Evolutionary conservation across 2,329 filamentous ascomycete genomes (phyloP), one percentile per base, ranked within the genome.

Genomic region (Venturia carpophila): DNA sequence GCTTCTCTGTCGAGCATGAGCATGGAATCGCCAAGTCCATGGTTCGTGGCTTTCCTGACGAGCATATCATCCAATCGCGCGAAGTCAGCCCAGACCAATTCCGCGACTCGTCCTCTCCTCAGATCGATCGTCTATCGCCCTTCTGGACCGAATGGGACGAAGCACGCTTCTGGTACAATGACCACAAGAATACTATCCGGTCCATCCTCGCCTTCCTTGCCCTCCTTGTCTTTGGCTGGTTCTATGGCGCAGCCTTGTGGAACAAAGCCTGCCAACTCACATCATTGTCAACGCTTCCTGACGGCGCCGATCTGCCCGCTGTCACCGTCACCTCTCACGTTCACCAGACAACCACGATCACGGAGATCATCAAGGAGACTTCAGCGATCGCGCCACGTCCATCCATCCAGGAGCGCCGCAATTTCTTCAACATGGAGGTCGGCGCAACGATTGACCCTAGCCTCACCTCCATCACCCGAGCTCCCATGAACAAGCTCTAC

Each of bases 361-460:
- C 60, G 2, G 19, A 63, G 7, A 37, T 58, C 52, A 37, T 58
- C 52, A 58, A 37, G n/a, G 52, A 58, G 52, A 58, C 52, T 39
- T 52, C 61, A 5, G 11, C 17, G 6, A 17, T 52, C 10, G 24
- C 34, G 4, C n/a, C 15, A 43, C 41, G 24, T 15, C 21, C 45
- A 21, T 39, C n/a, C 1, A 27, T 47, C 43, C 61, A 34, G 10
- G 61, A 63, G 43, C 45, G 41, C 5, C 61, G 61, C 30, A 61
- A 61, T 39, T 61, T 42, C 39, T 61, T 61, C 52, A 30, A 41
- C 63, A 42, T 45, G n/a, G 30, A 41, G 24, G 17, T 64, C 30
- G 63, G 47, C 17, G 63, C 43, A n/a, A 42, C 7, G 6, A 39
- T 64, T 9, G 45, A 39, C 24, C 62, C 27, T 5, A 39, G 21